Base-by-base conservation (phyloP, 768 basidiomycete genomes). In the Calocera cornea region DNA sequence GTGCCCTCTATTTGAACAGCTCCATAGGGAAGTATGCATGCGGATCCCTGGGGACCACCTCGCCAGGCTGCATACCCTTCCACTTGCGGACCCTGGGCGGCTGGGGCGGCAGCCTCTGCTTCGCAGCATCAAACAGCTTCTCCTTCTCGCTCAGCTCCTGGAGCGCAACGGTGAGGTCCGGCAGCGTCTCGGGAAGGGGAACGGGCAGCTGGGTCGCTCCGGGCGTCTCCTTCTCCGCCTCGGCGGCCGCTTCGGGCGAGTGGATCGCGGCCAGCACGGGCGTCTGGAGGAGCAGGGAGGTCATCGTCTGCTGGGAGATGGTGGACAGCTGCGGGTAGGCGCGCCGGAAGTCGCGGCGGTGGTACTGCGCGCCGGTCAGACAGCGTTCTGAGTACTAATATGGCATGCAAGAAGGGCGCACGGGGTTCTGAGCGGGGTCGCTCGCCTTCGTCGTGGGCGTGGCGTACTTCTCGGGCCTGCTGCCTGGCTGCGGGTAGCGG, bases 331-430 rank as follows among this genome's bases (percentile, higher is more conserved):
- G 90, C n/a, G 94, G 92, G 77, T 94, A 97, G 38, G 86, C 86
- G 65, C 94, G 86, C 67, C 93, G 87, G 72, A 95, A 90, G 78
- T 97, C 94, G 69, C 94, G 90, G 78, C 95, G 95, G 87, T 89
- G 95, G 82, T 97, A 97, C 67, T 78, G 65, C 22, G 24, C 50
- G 29, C 27, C 29, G 29, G 27, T 60, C 38, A 36, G 63, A 68
- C 65, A 69, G 69, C 40, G 16, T 27, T 14, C 40, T 19, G 19
- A 44, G 31, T 12, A n/a, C 10, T 47, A 11, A 27, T 41, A 66
- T 34, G 17, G 29, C 1, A 24, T 17, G 41, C 7, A 36, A 49
- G 31, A 38, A 31, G 34, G 17, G 63, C 69, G 40, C 36, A 70
- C 70, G 40, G 89, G 90, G 76, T 92, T 92, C 79, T 91, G 83